phyloP scores from a whole-genome alignment of 345 rosid genomes.

The Eutrema japonicum region DNA sequence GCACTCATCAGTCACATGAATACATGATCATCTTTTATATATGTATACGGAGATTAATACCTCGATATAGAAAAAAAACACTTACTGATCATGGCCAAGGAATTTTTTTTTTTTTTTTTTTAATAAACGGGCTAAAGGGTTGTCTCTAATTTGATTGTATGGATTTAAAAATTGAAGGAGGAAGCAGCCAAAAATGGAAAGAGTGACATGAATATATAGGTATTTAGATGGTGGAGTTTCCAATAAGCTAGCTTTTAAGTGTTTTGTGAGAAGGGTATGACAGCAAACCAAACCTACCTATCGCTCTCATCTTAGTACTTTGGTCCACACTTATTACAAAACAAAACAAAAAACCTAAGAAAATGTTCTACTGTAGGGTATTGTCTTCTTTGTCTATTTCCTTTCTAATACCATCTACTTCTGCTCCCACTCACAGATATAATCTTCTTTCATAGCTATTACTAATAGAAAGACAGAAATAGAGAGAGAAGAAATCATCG shows the following conservation, averaged over 20 bases:
- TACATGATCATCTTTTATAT: too few relatives aligned
- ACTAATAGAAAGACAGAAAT: constrained; percentile 5
- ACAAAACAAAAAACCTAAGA: constrained; percentile 14
- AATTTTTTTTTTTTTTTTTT: too few relatives aligned
- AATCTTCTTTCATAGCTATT: constrained; percentile 23
- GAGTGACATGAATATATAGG: neutral
- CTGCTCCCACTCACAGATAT: constrained; percentile 37
- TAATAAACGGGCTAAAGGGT: too few relatives aligned
- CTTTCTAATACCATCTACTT: constrained; percentile 47
- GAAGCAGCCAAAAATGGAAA: constrained; percentile 37
- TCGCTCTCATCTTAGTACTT: constrained; percentile 40
- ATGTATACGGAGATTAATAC: too few relatives aligned
- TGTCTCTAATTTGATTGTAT: too few relatives aligned
- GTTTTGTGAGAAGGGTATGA: constrained; percentile 37
- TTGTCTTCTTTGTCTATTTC: constrained; percentile 37
- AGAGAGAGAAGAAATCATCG: constrained; percentile 27
- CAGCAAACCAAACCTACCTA: constrained; percentile 46
- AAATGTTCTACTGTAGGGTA: constrained; percentile 28
- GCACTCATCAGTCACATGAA: too few relatives aligned
- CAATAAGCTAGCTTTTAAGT: constrained; percentile 42
- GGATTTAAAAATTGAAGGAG: neutral
- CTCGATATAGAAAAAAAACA: too few relatives aligned
- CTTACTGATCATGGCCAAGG: too few relatives aligned
- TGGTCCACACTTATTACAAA: constrained; percentile 40
- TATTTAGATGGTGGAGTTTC: constrained; percentile 35